A percentile compares a stretch with the other conserved stretches of the same genome.
Evolutionary conservation across 495 filamentous ascomycete species (phyloP).

Genomic region (Lophiotrema nucula): DNA sequence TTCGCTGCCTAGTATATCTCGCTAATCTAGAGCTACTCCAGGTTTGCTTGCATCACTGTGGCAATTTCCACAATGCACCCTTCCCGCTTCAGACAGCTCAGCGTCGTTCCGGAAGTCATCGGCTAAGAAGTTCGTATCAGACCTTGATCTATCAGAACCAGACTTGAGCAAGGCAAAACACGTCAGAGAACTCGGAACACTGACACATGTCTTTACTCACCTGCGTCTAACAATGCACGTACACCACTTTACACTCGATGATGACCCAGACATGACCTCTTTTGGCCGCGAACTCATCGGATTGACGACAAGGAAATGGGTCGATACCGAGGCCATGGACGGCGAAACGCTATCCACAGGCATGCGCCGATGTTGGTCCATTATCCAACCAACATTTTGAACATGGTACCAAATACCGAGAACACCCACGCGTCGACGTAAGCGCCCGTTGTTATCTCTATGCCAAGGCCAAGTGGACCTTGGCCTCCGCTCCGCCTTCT

Average conservation of each 20-base stretch:
- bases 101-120: background rate
- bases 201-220: conserved; percentile 26
- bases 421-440: conserved; percentile 1
- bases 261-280: too few relatives aligned
- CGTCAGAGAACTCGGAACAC: conserved; percentile 9
- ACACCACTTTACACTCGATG: background rate
- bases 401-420: background rate
- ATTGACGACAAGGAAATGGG: conserved; percentile 18
- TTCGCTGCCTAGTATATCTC: background rate
- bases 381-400: background rate
- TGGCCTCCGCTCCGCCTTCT: conserved; percentile 19
- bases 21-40: background rate
- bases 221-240: conserved; percentile 29
- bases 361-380: conserved; percentile 33
- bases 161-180: conserved; percentile 1
- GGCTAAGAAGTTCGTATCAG: conserved; percentile 14
- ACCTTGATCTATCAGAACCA: background rate
- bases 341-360: conserved; percentile 26
- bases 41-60: conserved; percentile 25
- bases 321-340: conserved; percentile 24
- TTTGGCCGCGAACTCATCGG: too few relatives aligned
- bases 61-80: conserved; percentile 26
- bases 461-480: conserved; percentile 2
- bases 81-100: conserved; percentile 1
- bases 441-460: conserved; percentile 13